Evolutionary conservation across 2,329 filamentous ascomycete genomes (phyloP).

Genomic region (Fonsecaea pedrosoi): DNA sequence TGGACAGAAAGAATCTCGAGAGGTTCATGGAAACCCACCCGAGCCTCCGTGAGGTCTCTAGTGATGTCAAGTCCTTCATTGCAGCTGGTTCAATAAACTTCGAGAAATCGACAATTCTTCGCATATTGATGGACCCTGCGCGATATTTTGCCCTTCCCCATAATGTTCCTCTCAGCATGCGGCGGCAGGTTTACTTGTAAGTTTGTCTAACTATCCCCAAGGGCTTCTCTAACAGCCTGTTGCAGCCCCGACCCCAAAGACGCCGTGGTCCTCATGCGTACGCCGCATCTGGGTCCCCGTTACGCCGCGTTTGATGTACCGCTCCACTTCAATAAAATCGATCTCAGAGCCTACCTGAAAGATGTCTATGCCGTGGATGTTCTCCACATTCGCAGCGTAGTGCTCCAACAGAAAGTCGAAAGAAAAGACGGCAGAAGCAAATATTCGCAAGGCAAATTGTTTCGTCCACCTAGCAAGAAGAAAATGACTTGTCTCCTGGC

Average conservation of each 20-base stretch:
- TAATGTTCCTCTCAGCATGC: conserved; percentile 41
- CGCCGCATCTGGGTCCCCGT: conserved; percentile 73
- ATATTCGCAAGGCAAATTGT: conserved; percentile 62
- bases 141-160: conserved; percentile 34
- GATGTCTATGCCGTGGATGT: conserved; percentile 81
- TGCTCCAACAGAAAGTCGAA: conserved; percentile 72
- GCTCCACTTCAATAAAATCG: conserved; percentile 92
- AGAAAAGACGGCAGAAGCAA: conserved; percentile 47
- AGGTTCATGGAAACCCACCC: conserved; percentile 37
- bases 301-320: conserved; percentile 92
- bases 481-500: conserved; percentile 93
- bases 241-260: conserved; percentile 70
- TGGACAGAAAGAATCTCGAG: conserved; percentile 34
- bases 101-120: conserved; percentile 15
- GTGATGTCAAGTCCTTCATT: conserved; percentile 34
- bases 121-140: conserved; percentile 33
- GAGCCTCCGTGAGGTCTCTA: conserved; percentile 22
- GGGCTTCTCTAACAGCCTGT: background rate
- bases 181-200: conserved; percentile 58
- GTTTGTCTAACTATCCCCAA: conserved; percentile 22
- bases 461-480: conserved; percentile 77
- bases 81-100: conserved; percentile 16
- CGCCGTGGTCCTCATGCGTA: conserved; percentile 77
- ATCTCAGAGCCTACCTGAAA: conserved; percentile 92
- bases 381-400: conserved; percentile 75